Percentiles rank a stretch among this genome's conserved stretches.
Evolutionary conservation across 164 flowering plant genomes (phyloP).

Genomic region (Vitis vinifera): DNA sequence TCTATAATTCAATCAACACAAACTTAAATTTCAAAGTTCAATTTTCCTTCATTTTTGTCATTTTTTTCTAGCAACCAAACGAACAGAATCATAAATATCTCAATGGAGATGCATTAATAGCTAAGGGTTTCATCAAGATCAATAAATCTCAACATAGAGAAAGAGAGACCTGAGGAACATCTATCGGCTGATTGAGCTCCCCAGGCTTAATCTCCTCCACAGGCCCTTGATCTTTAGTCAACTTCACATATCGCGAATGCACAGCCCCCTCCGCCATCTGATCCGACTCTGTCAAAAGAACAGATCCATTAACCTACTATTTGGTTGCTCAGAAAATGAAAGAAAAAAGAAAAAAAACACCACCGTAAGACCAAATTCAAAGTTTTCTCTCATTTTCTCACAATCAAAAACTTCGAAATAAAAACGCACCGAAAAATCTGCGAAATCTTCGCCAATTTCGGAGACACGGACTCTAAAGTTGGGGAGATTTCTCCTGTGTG

Average conservation of each 20-base stretch:
- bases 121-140: not conserved
- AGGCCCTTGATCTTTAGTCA: conserved; percentile 60
- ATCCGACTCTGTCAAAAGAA: not conserved
- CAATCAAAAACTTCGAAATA: too few relatives aligned
- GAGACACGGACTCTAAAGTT: too few relatives aligned
- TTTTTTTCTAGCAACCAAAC: too few relatives aligned
- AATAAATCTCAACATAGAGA: not conserved
- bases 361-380: not conserved
- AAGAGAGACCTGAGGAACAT: conserved; percentile 53
- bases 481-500: too few relatives aligned
- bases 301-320: not conserved
- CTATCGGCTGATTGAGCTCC: conserved; percentile 71
- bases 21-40: too few relatives aligned
- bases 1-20: too few relatives aligned
- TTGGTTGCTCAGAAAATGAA: conserved; percentile 5
- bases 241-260: conserved; percentile 56
- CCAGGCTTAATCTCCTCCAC: conserved; percentile 55
- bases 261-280: conserved; percentile 48
- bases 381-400: not conserved
- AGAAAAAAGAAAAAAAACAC: not conserved
- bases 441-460: too few relatives aligned
- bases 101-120: too few relatives aligned
- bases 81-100: too few relatives aligned
- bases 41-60: too few relatives aligned
- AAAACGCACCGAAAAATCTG: too few relatives aligned